Base-by-base conservation (phyloP, 2,329 filamentous ascomycete species). In the Fusarium acutatum region DNA sequence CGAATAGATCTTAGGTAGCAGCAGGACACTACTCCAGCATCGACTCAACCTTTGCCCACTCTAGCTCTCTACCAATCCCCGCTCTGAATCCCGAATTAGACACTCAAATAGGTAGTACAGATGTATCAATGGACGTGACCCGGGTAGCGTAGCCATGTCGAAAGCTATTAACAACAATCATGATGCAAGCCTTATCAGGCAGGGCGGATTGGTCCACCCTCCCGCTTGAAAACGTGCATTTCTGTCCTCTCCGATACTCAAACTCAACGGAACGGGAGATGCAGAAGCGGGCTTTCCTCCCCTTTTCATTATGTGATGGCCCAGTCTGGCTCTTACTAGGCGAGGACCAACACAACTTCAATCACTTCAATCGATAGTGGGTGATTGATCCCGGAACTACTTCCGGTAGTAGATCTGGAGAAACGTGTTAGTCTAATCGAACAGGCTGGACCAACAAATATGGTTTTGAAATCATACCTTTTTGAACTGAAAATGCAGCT, bases 401-500 rank as follows among this genome's bases (percentile, higher is more conserved):
- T 89, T 89, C 69, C 87, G 82, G 81, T 89, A 89, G 75, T 88
- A 89, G 74, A 89, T 86, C 87, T 87, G 63, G 76, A 43, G 72
- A 58, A 71, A 62, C 44, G 61, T 35, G 73, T 82, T 63, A 80
- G 80, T 69, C 46, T 43, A 26, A 46, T 68, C 41, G 22, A 70
- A 59, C 58, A 37, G 32, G 43, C 26, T 50, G 40, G 30, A 43
- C 50, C 61, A 63, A 64, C 53, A 32, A 38, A 38, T 26, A 43
- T 37, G 35, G 57, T 61, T 68, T 67, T 43, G 46, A 59, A 63
- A 62, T 75, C 83, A 80, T 83, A 97, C 95, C 90, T 97, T 97
- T 83, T 98, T 99, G 87, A 98, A 98, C 82, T 98, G 95, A 82
- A 99, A 99, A 82, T 98, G 96, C 66, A 99, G 89, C 84, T 98